Percentiles rank a stretch among this genome's conserved stretches.
These are phyloP conservation scores for Coccomyxa sp. DNA, from an alignment of 139 green algal genomes.

Conservation along the genomic window DNA sequence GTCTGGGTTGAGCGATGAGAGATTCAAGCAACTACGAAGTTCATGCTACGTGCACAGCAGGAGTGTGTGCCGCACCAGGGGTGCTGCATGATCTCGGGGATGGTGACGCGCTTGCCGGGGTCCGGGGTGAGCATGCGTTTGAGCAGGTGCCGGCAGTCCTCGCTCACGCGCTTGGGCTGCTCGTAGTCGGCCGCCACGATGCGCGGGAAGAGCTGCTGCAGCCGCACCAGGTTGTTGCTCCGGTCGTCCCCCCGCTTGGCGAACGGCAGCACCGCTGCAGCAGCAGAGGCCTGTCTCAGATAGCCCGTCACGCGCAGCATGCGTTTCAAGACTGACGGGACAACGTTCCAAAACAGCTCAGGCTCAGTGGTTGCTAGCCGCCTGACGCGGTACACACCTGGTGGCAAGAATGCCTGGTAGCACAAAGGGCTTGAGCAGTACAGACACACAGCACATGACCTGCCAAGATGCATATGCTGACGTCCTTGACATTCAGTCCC, in stretches of 20 bases:
- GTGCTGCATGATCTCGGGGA: conserved; percentile 68
- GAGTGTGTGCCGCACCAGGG: conserved; percentile 81
- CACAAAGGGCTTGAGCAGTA: no score
- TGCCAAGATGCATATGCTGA: no score
- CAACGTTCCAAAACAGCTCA: background rate
- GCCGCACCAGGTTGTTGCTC: conserved; percentile 30
- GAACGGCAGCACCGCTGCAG: conserved; percentile 25
- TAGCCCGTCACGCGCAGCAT: background rate
- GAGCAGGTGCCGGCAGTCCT: conserved; percentile 50
- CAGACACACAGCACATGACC: no score
- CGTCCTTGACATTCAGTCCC: no score
- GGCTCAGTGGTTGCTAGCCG: background rate
- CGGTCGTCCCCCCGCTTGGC: conserved; percentile 29
- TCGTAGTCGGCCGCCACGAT: conserved; percentile 27
- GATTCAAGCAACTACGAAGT: no score
- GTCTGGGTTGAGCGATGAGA: no score
- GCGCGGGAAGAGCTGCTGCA: conserved; percentile 37
- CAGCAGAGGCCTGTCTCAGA: background rate
- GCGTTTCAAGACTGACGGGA: background rate
- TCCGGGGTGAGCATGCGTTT: conserved; percentile 60
- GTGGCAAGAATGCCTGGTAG: no score
- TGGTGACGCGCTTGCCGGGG: conserved; percentile 45
- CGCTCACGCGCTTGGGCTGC: conserved; percentile 5
- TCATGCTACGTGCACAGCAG: no score
- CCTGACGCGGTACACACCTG: background rate